A percentile compares a stretch with the other conserved stretches of the same genome.
Conservation (phyloP, 148 eudicot species). For the Talinum fruticosum region DNA sequence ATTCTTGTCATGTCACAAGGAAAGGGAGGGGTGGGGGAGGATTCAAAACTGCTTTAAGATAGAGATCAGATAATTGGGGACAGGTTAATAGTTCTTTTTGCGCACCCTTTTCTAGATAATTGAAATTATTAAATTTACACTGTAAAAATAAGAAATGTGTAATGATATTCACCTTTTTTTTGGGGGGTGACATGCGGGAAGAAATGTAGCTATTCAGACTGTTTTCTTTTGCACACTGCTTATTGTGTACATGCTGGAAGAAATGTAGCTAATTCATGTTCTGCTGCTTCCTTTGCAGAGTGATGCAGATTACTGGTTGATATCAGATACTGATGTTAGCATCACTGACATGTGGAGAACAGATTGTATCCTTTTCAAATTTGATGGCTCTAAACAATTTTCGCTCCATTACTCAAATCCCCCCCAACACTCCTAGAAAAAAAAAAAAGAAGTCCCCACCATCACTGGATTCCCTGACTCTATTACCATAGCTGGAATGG, state of each 20-base stretch:
- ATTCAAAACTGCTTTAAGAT: not conserved
- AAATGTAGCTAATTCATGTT: slow-evolving; percentile 7
- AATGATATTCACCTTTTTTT: not conserved
- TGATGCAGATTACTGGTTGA: slow-evolving; percentile 90
- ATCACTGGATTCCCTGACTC: slow-evolving; percentile 35
- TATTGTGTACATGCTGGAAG: not conserved
- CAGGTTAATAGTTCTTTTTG: not conserved
- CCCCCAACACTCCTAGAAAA: not conserved
- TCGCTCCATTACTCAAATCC: not conserved
- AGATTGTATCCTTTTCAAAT: slow-evolving; percentile 28
- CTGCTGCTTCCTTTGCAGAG: slow-evolving; percentile 46
- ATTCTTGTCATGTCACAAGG: not conserved
- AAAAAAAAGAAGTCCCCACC: not conserved
- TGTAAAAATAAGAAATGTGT: not conserved
- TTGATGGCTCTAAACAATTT: not conserved
- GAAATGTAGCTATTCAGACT: not conserved
- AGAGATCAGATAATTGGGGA: not conserved
- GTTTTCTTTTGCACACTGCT: not conserved
- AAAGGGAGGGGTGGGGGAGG: not conserved
- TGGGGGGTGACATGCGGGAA: not conserved
- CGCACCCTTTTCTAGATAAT: not conserved
- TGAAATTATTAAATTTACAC: not conserved
- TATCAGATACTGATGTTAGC: slow-evolving; percentile 84
- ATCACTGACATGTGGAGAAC: slow-evolving; percentile 89
- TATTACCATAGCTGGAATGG: slow-evolving; percentile 48